A percentile compares a stretch with the other conserved stretches of the same genome.
phyloP scores from a whole-genome alignment of 768 basidiomycete species.

The Boletus rubroflammeus region DNA sequence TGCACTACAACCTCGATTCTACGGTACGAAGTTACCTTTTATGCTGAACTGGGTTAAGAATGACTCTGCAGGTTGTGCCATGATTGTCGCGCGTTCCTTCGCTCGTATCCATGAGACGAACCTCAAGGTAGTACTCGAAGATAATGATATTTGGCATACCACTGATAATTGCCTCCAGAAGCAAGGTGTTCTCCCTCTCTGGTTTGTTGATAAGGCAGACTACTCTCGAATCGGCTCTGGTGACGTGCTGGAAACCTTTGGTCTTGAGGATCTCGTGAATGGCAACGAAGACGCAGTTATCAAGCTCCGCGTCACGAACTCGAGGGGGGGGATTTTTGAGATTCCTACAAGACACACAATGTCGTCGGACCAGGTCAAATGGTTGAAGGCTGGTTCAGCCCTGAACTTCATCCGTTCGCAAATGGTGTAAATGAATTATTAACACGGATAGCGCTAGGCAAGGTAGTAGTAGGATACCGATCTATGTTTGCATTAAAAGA shows the following conservation, averaged over 20 bases:
- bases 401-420: conserved; percentile 81
- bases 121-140: conserved; percentile 59
- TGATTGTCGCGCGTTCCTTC: conserved; percentile 91
- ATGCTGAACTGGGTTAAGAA: not conserved
- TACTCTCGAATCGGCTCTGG: conserved; percentile 81
- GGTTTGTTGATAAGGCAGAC: conserved; percentile 84
- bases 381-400: conserved; percentile 86
- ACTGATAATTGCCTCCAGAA: conserved; percentile 51
- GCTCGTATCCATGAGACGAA: conserved; percentile 99
- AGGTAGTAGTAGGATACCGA: not conserved
- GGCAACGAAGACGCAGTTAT: conserved; percentile 42
- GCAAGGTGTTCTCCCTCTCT: conserved; percentile 96
- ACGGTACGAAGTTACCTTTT: conserved; percentile 45
- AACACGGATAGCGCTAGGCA: not conserved
- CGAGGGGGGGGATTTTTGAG: conserved; percentile 58
- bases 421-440: conserved; percentile 26
- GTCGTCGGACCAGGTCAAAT: conserved; percentile 85
- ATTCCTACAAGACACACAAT: conserved; percentile 84
- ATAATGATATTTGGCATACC: not conserved
- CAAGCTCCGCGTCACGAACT: conserved; percentile 62
- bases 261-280: conserved; percentile 64
- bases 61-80: conserved; percentile 57
- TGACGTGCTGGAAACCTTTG: conserved; percentile 78
- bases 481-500: not conserved
- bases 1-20: conserved; percentile 93